Percentiles rank a stretch among this genome's conserved stretches.
These are phyloP conservation scores for Eucalyptus guilfoylei DNA, from an alignment of 345 rosid species.

Conservation along the genomic window DNA sequence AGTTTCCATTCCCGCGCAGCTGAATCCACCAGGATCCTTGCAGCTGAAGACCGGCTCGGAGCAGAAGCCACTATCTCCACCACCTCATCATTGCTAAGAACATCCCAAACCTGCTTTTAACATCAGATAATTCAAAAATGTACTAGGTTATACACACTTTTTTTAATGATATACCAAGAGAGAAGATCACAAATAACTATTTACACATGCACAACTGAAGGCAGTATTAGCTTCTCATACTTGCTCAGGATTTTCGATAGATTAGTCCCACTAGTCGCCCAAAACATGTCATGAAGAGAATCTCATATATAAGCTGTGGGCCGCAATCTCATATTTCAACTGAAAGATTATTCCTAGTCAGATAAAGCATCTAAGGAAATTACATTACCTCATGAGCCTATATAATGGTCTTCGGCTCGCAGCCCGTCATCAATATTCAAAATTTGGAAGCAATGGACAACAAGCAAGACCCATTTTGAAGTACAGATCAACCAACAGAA, in stretches of 20 bases:
- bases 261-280: not conserved
- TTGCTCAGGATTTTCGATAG: not conserved
- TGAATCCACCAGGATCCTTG: constrained; percentile 72
- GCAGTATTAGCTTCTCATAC: not conserved
- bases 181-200: not conserved
- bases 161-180: not conserved
- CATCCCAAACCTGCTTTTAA: constrained; percentile 88
- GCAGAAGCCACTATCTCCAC: constrained; percentile 83
- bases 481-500: not conserved
- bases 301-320: not conserved
- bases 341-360: not conserved
- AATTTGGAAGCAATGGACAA: not conserved
- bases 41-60: constrained; percentile 74
- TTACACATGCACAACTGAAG: not conserved
- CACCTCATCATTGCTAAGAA: constrained; percentile 91
- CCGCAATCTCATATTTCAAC: not conserved
- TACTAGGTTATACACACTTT: not conserved
- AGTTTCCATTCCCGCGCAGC: constrained; percentile 95
- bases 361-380: not conserved
- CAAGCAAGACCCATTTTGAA: not conserved
- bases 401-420: not conserved
- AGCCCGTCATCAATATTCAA: not conserved
- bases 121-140: not conserved
- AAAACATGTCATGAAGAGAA: not conserved
- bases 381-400: not conserved